Evolutionary conservation across 2,329 filamentous ascomycete genomes (phyloP).

Genomic region (Epichloe uncinata): DNA sequence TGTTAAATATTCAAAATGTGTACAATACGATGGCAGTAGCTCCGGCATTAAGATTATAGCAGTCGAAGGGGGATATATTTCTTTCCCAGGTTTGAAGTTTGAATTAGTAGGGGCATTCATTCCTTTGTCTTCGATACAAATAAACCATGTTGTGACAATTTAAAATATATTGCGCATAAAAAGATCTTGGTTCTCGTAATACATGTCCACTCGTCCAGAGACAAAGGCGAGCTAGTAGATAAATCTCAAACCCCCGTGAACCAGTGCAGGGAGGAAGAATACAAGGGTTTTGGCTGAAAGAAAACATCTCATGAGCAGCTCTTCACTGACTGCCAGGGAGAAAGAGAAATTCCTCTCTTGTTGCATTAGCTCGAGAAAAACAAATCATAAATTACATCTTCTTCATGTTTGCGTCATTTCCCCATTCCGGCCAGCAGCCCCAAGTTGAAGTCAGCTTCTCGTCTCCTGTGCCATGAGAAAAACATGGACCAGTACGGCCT

Average conservation of each 20-base stretch:
- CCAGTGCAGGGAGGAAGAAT: too few species aligned
- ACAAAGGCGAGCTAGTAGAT: neutral
- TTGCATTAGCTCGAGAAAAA: conserved; percentile 13
- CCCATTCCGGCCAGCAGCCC: neutral
- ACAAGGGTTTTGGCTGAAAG: conserved; percentile 15
- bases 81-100: too few species aligned
- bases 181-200: neutral
- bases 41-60: neutral
- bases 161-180: neutral
- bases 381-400: neutral
- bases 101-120: neutral
- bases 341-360: conserved; percentile 13
- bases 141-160: neutral
- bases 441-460: neutral
- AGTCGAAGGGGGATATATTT: too few species aligned
- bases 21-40: neutral
- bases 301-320: conserved; percentile 16
- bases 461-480: neutral
- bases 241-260: too few species aligned
- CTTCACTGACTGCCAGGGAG: conserved; percentile 10
- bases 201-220: neutral
- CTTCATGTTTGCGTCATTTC: neutral
- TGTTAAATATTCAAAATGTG: neutral
- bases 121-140: neutral
- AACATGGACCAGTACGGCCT: neutral